Evolutionary conservation across 306 rosid species (phyloP).

Genomic region (Acmispon strigosus): DNA sequence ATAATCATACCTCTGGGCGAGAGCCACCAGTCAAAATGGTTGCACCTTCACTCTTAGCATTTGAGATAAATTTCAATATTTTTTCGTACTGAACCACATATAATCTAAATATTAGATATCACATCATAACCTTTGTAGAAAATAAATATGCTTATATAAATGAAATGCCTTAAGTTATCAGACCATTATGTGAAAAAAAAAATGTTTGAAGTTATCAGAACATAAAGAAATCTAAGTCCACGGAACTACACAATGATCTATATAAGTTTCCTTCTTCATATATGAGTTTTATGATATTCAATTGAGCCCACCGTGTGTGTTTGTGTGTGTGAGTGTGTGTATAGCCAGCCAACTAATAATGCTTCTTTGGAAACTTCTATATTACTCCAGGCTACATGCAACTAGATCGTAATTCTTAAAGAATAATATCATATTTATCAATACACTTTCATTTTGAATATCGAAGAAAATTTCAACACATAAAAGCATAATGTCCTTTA

Average conservation of each 20-base stretch:
- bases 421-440: neutral
- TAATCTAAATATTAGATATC: constrained; percentile 29
- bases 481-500: constrained; percentile 1
- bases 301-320: too few species aligned
- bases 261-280: neutral
- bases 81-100: constrained; percentile 73
- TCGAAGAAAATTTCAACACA: constrained; percentile 1
- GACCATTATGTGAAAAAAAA: neutral
- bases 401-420: neutral
- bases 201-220: neutral
- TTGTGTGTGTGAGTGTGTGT: neutral
- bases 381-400: neutral
- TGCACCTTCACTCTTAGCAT: constrained; percentile 92
- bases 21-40: constrained; percentile 75
- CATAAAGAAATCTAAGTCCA: constrained; percentile 10
- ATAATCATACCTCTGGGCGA: constrained; percentile 81
- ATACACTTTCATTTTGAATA: constrained; percentile 8
- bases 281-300: neutral
- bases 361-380: neutral
- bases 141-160: neutral
- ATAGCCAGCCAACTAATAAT: neutral
- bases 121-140: constrained; percentile 11
- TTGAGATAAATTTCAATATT: constrained; percentile 66
- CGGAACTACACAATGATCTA: neutral
- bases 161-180: neutral